Evolutionary conservation across 257 asterid species (phyloP).

Genomic region (Plectranthus barbatus): DNA sequence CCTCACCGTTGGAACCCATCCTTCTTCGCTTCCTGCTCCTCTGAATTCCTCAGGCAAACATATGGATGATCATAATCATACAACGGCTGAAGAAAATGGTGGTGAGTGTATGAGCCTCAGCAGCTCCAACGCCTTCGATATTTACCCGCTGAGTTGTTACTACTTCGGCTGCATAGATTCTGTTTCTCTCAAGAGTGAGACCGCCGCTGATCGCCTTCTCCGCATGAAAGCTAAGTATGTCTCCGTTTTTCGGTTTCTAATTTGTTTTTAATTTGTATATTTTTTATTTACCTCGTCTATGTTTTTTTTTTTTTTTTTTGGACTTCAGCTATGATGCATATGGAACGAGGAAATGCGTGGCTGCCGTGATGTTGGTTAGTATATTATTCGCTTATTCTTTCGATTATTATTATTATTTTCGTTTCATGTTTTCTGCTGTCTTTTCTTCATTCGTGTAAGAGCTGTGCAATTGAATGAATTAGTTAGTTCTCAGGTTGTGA

Average conservation of each 20-base stretch:
- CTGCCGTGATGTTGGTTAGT: slow-evolving; percentile 78
- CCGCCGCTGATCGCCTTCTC: slow-evolving; percentile 50
- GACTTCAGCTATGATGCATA: slow-evolving; percentile 59
- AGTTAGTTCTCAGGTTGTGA: background rate
- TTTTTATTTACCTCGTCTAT: background rate
- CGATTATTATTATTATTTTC: background rate
- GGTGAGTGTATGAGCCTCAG: background rate
- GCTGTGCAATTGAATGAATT: background rate
- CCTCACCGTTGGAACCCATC: background rate
- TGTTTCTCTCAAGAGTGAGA: slow-evolving; percentile 38
- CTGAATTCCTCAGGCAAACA: background rate
- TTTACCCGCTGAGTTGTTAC: slow-evolving; percentile 73
- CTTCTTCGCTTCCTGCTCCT: background rate
- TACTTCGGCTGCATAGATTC: slow-evolving; percentile 71
- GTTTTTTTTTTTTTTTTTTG: background rate
- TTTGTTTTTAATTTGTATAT: background rate
- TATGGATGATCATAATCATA: slow-evolving; percentile 26
- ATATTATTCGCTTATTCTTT: background rate
- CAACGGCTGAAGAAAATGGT: slow-evolving; percentile 14
- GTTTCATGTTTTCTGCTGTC: background rate
- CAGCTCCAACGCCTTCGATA: slow-evolving; percentile 30
- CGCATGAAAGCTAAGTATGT: slow-evolving; percentile 72
- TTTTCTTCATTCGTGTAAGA: background rate
- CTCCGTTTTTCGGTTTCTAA: background rate
- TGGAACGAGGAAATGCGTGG: slow-evolving; percentile 77